A percentile compares a stretch with the other conserved stretches of the same genome.
phyloP scores from a whole-genome alignment of 148 eudicot genomes.

The Polygonum maritimum region DNA sequence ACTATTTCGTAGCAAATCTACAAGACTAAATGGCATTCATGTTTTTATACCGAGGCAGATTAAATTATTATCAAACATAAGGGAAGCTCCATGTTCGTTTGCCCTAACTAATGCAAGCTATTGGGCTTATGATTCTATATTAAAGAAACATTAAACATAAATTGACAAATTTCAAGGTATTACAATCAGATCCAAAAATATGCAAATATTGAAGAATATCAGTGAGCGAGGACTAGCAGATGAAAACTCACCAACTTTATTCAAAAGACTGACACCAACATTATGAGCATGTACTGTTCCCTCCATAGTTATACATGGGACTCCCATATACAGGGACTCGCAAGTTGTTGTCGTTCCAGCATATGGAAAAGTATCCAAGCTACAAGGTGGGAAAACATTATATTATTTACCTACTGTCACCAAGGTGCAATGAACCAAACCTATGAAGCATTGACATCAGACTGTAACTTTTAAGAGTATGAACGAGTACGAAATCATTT shows the following conservation, averaged over 20 bases:
- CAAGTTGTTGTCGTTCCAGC: constrained; percentile 99
- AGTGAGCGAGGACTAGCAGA: background rate
- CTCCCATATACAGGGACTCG: constrained; percentile 97
- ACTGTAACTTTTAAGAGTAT: background rate
- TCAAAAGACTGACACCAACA: constrained; percentile 96
- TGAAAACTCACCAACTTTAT: constrained; percentile 62
- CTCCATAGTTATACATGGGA: constrained; percentile 92
- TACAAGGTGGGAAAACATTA: constrained; percentile 14
- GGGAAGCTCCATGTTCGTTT: background rate
- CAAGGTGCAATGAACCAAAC: background rate
- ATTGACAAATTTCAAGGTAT: background rate
- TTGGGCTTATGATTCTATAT: background rate
- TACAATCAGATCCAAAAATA: background rate
- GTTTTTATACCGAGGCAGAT: too few relatives aligned
- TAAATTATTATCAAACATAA: background rate
- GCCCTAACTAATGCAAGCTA: background rate
- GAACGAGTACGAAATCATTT: background rate
- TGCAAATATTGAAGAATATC: background rate
- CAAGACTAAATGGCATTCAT: too few relatives aligned
- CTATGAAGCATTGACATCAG: background rate
- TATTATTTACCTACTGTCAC: background rate
- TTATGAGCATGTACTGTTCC: constrained; percentile 97
- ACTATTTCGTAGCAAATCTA: too few relatives aligned
- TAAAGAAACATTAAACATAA: background rate
- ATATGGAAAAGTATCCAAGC: constrained; percentile 98